Percentiles rank a stretch among this genome's conserved stretches.
phyloP scores from a whole-genome alignment of 768 basidiomycete species.

The Chlorophyllum brunneum region DNA sequence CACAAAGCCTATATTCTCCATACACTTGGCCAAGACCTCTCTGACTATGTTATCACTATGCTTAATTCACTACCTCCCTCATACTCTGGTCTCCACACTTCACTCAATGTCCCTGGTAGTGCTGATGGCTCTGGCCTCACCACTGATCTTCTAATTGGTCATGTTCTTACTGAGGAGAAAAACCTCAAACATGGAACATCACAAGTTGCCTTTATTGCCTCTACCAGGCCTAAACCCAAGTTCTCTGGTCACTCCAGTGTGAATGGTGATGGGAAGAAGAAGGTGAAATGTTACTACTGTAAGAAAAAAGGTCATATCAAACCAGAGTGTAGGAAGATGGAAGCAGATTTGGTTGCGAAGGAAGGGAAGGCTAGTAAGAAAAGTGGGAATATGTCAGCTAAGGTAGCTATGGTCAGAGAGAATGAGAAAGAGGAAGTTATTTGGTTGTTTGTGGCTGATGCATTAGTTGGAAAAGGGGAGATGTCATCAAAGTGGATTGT shows the following conservation, averaged over 20 bases:
- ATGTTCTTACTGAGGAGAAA: constrained; percentile 17
- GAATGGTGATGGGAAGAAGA: constrained; percentile 1
- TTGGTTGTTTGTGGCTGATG: constrained; percentile 10
- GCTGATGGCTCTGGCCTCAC: constrained; percentile 10
- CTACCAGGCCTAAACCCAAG: constrained; percentile 9
- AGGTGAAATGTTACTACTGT: constrained; percentile 15
- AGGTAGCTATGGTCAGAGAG: background rate
- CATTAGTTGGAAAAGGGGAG: background rate
- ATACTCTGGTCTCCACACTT: constrained; percentile 11
- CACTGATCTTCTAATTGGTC: constrained; percentile 11
- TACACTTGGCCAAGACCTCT: constrained; percentile 9
- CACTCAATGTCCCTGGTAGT: constrained; percentile 11
- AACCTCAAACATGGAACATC: constrained; percentile 5
- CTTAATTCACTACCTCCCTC: constrained; percentile 5
- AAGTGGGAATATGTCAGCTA: constrained; percentile 8
- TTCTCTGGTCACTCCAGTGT: background rate
- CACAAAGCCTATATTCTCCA: constrained; percentile 15
- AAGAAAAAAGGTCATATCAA: constrained; percentile 18
- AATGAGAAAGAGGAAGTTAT: background rate
- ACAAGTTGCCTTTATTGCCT: constrained; percentile 13
- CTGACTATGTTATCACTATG: constrained; percentile 3
- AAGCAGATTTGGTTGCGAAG: constrained; percentile 5
- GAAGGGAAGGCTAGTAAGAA: constrained; percentile 9
- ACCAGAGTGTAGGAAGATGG: constrained; percentile 15
- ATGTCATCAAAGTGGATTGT: constrained; percentile 13